Evolutionary conservation across 2,329 filamentous ascomycete genomes (phyloP).

Genomic region (Scedosporium minutisporum): DNA sequence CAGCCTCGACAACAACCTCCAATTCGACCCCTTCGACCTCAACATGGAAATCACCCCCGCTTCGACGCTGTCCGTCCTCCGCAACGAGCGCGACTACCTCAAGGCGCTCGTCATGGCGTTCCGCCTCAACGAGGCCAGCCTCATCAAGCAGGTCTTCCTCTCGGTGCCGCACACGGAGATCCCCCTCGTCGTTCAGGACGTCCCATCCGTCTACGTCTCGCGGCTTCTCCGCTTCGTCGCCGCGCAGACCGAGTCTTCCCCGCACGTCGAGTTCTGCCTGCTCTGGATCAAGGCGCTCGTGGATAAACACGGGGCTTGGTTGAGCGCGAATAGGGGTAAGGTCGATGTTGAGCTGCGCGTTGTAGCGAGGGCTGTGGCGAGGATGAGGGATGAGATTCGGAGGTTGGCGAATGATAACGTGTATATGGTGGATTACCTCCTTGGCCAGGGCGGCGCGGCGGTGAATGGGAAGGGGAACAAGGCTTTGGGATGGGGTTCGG

Average conservation of each 20-base stretch:
- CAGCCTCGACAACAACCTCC: conserved; percentile 71
- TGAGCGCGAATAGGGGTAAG: conserved; percentile 70
- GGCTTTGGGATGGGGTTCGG: conserved; percentile 13
- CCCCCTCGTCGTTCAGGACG: conserved; percentile 62
- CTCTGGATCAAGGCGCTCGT: conserved; percentile 82
- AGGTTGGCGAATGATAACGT: conserved; percentile 78
- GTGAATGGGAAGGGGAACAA: conserved; percentile 16
- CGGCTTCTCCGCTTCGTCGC: conserved; percentile 81
- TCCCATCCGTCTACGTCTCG: conserved; percentile 80
- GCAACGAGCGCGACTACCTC: conserved; percentile 67
- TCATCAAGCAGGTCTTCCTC: conserved; percentile 81
- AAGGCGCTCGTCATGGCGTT: conserved; percentile 96
- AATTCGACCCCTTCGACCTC: conserved; percentile 94
- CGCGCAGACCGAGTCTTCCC: conserved; percentile 76
- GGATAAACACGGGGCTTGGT: conserved; percentile 72
- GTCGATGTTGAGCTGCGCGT: conserved; percentile 78
- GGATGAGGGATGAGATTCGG: conserved; percentile 74
- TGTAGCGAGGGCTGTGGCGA: conserved; percentile 68
- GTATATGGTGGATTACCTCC: conserved; percentile 79
- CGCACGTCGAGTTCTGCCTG: conserved; percentile 90
- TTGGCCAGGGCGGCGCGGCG: conserved; percentile 34
- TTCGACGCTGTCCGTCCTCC: conserved; percentile 61
- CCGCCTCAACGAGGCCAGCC: conserved; percentile 74
- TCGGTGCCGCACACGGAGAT: conserved; percentile 68
- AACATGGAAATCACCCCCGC: conserved; percentile 89